These are phyloP conservation scores for Colletotrichum limetticola DNA, from an alignment of 2,329 filamentous ascomycete species.

Conservation along the genomic window DNA sequence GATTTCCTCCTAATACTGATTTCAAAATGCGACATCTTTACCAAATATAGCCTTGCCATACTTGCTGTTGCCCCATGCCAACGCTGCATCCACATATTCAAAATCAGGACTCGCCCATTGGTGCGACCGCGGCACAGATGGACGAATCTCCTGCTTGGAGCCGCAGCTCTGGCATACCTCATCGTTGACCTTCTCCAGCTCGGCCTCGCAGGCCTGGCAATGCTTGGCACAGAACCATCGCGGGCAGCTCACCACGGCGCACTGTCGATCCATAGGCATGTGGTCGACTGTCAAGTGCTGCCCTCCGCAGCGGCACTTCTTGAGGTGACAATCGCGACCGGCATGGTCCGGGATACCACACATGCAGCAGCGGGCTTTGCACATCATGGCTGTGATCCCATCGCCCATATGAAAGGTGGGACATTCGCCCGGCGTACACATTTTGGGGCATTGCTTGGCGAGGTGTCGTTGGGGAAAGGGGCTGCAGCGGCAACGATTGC, in stretches of 20 bases:
- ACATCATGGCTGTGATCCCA: constrained; percentile 51
- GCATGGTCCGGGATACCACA: constrained; percentile 51
- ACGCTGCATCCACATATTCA: neutral
- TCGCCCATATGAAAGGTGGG: constrained; percentile 35
- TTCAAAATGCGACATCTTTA: neutral
- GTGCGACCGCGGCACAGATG: neutral
- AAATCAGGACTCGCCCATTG: neutral
- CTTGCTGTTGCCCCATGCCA: constrained; percentile 2
- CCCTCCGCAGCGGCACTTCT: constrained; percentile 48
- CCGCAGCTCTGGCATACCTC: constrained; percentile 1
- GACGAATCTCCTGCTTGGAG: neutral
- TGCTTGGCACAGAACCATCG: constrained; percentile 21
- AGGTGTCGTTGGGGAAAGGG: constrained; percentile 51
- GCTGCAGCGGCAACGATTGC: constrained; percentile 50
- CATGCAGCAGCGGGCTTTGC: constrained; percentile 52
- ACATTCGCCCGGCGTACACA: constrained; percentile 46
- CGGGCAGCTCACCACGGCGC: constrained; percentile 2
- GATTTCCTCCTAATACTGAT: neutral
- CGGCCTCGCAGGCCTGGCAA: constrained; percentile 22
- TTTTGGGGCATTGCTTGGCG: constrained; percentile 43
- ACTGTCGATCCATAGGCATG: neutral
- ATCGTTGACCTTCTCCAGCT: neutral
- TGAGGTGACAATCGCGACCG: constrained; percentile 47
- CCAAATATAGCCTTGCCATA: constrained; percentile 9
- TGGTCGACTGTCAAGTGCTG: constrained; percentile 43